phyloP scores from a whole-genome alignment of 2,329 filamentous ascomycete genomes.

The Emericellopsis cladophorae region DNA sequence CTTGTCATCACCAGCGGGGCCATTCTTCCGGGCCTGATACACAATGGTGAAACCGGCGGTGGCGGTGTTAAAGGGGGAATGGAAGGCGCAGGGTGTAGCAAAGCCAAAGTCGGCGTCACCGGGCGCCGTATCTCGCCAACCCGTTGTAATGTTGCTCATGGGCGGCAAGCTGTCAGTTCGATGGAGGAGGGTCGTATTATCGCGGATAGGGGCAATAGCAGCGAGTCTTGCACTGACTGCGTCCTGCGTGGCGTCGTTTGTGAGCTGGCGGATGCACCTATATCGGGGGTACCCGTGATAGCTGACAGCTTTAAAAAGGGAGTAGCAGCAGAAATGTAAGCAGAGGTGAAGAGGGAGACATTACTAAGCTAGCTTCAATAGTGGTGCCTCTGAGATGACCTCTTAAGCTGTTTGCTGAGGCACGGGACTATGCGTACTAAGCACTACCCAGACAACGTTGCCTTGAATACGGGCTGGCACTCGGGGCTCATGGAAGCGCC shows the following conservation, averaged over 20 bases:
- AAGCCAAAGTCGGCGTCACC: slow-evolving; percentile 21
- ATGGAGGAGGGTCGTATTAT: slow-evolving; percentile 20
- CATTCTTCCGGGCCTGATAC: slow-evolving; percentile 14
- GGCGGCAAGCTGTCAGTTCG: slow-evolving; percentile 21
- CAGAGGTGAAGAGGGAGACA: not conserved
- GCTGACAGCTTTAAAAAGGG: not conserved
- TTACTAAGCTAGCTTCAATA: slow-evolving; percentile 16
- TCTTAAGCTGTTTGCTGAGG: slow-evolving; percentile 16
- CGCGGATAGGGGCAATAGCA: slow-evolving; percentile 17
- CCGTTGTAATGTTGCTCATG: slow-evolving; percentile 19
- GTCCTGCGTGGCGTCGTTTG: slow-evolving; percentile 18
- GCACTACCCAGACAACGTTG: slow-evolving; percentile 17
- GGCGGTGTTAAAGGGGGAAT: slow-evolving; percentile 17
- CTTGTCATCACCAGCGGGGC: slow-evolving; percentile 15
- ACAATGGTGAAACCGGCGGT: slow-evolving; percentile 13
- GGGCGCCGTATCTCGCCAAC: slow-evolving; percentile 19
- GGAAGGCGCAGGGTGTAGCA: slow-evolving; percentile 16
- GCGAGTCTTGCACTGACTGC: slow-evolving; percentile 14
- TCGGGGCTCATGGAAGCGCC: slow-evolving; percentile 17
- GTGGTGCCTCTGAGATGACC: slow-evolving; percentile 20
- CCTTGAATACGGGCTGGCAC: slow-evolving; percentile 19
- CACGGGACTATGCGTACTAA: slow-evolving; percentile 12
- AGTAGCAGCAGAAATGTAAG: not conserved
- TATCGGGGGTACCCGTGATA: not conserved
- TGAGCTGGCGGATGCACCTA: slow-evolving; percentile 21